phyloP scores from a whole-genome alignment of 1,284 basidiomycete species.

The Rhodotorula sp. region DNA sequence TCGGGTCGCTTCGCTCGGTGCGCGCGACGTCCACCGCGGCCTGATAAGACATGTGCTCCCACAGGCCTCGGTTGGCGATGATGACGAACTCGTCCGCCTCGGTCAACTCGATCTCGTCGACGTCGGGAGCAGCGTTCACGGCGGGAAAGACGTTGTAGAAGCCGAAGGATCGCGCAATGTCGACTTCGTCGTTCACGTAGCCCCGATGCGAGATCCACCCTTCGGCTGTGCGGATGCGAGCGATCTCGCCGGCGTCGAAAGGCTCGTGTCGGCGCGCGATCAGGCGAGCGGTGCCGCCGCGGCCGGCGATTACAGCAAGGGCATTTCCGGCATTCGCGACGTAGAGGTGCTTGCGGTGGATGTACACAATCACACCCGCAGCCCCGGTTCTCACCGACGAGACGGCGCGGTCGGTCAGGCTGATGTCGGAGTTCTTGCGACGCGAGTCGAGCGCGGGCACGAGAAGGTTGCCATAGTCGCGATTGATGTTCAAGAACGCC shows the following conservation, averaged over 20 bases:
- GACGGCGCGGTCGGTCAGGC: slow-evolving; percentile 33
- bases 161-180: slow-evolving; percentile 89
- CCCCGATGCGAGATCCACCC: slow-evolving; percentile 96
- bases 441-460: slow-evolving; percentile 55
- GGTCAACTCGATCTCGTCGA: slow-evolving; percentile 67
- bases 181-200: slow-evolving; percentile 85
- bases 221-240: slow-evolving; percentile 83
- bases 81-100: slow-evolving; percentile 96
- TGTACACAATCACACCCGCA: slow-evolving; percentile 82
- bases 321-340: slow-evolving; percentile 89
- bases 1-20: slow-evolving; percentile 78
- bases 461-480: slow-evolving; percentile 61
- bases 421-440: slow-evolving; percentile 42
- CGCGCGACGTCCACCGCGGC: slow-evolving; percentile 96
- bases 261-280: slow-evolving; percentile 86
- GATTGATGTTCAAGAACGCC: slow-evolving; percentile 81
- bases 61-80: slow-evolving; percentile 86
- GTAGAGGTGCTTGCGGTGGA: slow-evolving; percentile 75
- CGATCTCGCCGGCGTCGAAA: slow-evolving; percentile 79
- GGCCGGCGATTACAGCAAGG: slow-evolving; percentile 79
- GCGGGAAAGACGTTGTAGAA: slow-evolving; percentile 89
- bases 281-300: slow-evolving; percentile 70
- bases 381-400: slow-evolving; percentile 63
- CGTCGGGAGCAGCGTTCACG: slow-evolving; percentile 83
- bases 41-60: slow-evolving; percentile 93